Evolutionary conservation across 257 asterid genomes (phyloP).

Genomic region (Przewalskia tangutica): DNA sequence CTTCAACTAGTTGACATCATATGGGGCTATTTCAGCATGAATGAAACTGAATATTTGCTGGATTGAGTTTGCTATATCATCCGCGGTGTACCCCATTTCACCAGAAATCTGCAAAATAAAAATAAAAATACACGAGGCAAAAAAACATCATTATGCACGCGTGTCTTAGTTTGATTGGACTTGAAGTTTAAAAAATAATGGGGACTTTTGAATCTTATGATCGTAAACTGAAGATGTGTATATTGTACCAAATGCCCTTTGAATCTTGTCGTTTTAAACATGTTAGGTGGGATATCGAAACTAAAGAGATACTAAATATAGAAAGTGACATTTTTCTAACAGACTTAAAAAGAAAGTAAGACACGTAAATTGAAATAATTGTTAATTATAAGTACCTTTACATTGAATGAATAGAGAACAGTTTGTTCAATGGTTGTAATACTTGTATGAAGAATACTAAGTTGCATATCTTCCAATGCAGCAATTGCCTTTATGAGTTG

Average conservation of each 20-base stretch:
- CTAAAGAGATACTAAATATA: neutral
- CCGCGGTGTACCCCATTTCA: conserved; percentile 67
- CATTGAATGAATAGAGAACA: conserved; percentile 86
- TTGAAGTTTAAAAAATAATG: neutral
- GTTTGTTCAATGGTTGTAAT: conserved; percentile 92
- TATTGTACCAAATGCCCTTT: neutral
- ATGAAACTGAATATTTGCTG: conserved; percentile 87
- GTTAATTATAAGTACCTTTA: conserved; percentile 45
- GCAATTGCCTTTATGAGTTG: conserved; percentile 70
- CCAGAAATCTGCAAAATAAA: conserved; percentile 50
- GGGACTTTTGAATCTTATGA: neutral
- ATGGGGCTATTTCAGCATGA: conserved; percentile 47
- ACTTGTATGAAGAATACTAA: conserved; percentile 72
- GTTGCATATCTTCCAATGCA: conserved; percentile 91
- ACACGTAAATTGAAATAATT: neutral
- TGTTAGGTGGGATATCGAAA: neutral
- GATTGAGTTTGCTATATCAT: conserved; percentile 82
- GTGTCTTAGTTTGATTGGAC: neutral
- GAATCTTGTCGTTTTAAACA: neutral
- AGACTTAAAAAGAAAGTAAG: neutral
- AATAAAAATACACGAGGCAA: neutral
- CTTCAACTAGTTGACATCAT: conserved; percentile 10
- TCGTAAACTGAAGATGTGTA: neutral
- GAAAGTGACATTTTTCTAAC: neutral
- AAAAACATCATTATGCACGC: neutral